A percentile compares a stretch with the other conserved stretches of the same genome.
Evolutionary conservation across 805 yeast species (phyloP).

Genomic region (Starmerella floris): DNA sequence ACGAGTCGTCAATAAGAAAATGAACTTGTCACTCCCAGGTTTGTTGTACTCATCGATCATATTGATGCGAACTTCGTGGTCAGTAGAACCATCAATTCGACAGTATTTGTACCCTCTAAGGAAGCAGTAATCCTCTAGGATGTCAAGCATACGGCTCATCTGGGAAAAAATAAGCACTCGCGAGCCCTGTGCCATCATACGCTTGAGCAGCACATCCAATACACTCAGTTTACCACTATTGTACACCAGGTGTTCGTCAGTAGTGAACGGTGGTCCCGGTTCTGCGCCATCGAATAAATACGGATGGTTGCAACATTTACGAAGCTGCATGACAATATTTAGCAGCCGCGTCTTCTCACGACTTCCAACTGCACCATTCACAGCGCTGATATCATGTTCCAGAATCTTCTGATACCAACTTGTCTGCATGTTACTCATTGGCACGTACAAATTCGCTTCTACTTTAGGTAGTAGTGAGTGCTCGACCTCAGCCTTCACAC

Average conservation of each 20-base stretch:
- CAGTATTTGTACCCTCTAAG: constrained; percentile 76
- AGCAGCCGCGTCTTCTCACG: constrained; percentile 82
- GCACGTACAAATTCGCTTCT: constrained; percentile 78
- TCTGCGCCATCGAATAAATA: constrained; percentile 97
- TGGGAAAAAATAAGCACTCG: constrained; percentile 86
- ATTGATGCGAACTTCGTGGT: constrained; percentile 80
- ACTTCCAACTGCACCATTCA: constrained; percentile 89
- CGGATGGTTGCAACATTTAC: constrained; percentile 96
- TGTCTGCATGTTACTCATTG: constrained; percentile 91
- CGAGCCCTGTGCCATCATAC: constrained; percentile 63
- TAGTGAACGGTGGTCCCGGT: constrained; percentile 95
- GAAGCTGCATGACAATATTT: constrained; percentile 89
- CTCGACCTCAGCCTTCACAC: constrained; percentile 89
- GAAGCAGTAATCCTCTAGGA: constrained; percentile 80
- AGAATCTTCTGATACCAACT: constrained; percentile 80
- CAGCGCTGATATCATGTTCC: constrained; percentile 91
- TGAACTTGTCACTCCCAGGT: constrained; percentile 69
- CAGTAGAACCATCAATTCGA: constrained; percentile 86
- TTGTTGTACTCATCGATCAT: constrained; percentile 87
- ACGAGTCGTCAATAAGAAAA: constrained; percentile 78
- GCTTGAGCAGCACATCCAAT: constrained; percentile 65
- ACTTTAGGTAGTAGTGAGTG: constrained; percentile 79
- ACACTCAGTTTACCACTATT: constrained; percentile 87
- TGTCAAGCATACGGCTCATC: constrained; percentile 82
- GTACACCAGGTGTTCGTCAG: constrained; percentile 83